These are phyloP conservation scores for Pulveroboletus sp. DNA, from an alignment of 768 basidiomycete species.

Conservation along the genomic window DNA sequence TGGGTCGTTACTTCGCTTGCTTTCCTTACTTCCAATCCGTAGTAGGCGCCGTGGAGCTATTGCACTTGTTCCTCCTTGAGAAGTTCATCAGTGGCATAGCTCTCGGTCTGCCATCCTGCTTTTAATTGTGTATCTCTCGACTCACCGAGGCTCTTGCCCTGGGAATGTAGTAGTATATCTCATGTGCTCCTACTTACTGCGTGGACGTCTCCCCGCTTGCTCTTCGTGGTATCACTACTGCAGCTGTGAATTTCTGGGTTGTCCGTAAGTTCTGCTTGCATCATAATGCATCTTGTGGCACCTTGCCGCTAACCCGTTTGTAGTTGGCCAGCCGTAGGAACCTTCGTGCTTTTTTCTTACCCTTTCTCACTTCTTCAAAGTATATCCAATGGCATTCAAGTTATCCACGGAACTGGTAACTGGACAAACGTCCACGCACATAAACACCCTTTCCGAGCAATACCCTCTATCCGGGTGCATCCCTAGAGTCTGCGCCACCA, in stretches of 20 bases:
- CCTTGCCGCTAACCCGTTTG: background rate
- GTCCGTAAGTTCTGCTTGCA: constrained; percentile 11
- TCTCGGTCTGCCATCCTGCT: constrained; percentile 17
- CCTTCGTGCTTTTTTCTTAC: background rate
- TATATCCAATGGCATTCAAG: constrained; percentile 26
- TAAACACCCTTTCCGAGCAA: constrained; percentile 26
- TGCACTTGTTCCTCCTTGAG: constrained; percentile 20
- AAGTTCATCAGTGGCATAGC: constrained; percentile 27
- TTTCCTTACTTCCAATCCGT: background rate
- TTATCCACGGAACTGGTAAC: constrained; percentile 24
- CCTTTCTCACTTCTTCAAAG: constrained; percentile 2
- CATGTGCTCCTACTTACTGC: constrained; percentile 22
- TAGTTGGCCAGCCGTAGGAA: constrained; percentile 26
- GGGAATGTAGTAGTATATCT: constrained; percentile 28
- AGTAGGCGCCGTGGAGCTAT: constrained; percentile 24
- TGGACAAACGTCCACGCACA: constrained; percentile 22
- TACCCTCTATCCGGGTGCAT: background rate
- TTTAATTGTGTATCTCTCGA: no score
- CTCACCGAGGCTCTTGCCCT: background rate
- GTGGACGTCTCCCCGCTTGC: constrained; percentile 29
- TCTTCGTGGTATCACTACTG: constrained; percentile 24
- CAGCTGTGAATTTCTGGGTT: constrained; percentile 26
- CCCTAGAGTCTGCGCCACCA: constrained; percentile 4
- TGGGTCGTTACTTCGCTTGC: background rate
- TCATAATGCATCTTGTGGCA: no score